Percentiles rank a stretch among this genome's conserved stretches.
Conservation (phyloP, 306 rosid species). For the Trifolium pratense region DNA sequence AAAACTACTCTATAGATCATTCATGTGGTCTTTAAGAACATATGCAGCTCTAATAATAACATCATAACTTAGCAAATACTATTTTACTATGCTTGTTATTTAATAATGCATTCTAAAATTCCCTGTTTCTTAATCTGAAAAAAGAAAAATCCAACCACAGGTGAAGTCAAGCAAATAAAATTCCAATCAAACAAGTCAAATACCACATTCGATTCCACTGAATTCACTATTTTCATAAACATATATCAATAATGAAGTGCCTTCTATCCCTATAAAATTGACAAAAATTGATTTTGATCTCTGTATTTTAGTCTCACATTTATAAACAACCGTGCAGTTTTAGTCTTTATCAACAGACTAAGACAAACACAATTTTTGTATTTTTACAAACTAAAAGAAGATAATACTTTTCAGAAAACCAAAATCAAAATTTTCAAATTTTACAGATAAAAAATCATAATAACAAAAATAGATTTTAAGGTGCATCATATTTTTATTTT, state of each 20-base stretch:
- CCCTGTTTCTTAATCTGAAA: neutral
- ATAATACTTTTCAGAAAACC: neutral
- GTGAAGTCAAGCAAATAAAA: conserved; percentile 25
- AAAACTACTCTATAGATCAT: too few species aligned
- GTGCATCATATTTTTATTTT: too few species aligned
- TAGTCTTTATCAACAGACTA: neutral
- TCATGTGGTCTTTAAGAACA: too few species aligned
- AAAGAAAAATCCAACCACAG: conserved; percentile 5
- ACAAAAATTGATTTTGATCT: neutral
- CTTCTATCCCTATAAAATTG: neutral
- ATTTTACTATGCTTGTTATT: neutral
- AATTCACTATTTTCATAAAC: neutral
- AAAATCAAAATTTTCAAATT: neutral
- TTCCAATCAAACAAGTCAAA: conserved; percentile 11
- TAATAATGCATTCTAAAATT: conserved; percentile 8
- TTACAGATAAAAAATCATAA: neutral
- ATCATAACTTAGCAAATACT: too few species aligned
- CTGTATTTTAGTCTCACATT: neutral
- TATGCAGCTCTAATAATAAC: too few species aligned
- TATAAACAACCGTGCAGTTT: too few species aligned
- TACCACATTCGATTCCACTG: conserved; percentile 29
- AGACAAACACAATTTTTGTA: neutral
- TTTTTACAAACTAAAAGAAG: neutral
- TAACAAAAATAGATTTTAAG: conserved; percentile 10
- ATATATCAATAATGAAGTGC: neutral